These are phyloP conservation scores for Pichia kudriavzevii DNA, from an alignment of 1,139 yeast genomes.

Conservation along the genomic window DNA sequence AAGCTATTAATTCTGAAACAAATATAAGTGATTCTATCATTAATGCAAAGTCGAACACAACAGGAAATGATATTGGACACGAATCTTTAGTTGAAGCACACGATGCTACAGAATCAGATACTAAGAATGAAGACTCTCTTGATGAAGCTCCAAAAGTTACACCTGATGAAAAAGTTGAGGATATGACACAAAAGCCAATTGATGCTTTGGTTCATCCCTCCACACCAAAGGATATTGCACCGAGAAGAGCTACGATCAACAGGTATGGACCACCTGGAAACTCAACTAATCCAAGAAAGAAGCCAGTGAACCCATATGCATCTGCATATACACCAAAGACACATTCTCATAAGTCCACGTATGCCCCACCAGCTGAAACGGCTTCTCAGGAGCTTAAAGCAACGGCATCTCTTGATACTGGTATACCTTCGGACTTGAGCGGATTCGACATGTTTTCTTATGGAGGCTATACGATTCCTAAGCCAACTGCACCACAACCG, in stretches of 20 bases:
- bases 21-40: not conserved
- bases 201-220: no score
- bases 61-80: no score
- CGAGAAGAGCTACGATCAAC: no score
- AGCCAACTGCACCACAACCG: constrained; percentile 3
- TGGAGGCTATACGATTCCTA: constrained; percentile 15
- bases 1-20: no score
- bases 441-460: constrained; percentile 14
- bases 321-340: constrained; percentile 12
- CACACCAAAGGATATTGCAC: constrained; percentile 2
- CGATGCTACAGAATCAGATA: no score
- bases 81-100: no score
- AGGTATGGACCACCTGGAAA: constrained; percentile 15
- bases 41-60: not conserved
- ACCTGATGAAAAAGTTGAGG: no score
- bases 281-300: not conserved
- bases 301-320: constrained; percentile 15
- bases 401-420: constrained; percentile 1
- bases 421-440: constrained; percentile 2
- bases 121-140: no score
- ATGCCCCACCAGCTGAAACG: not conserved
- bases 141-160: no score
- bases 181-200: no score
- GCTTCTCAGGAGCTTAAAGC: not conserved
- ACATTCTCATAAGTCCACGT: not conserved